These are phyloP conservation scores for Calonectria multiphialidica DNA, from an alignment of 2,329 filamentous ascomycete species.

Conservation along the genomic window DNA sequence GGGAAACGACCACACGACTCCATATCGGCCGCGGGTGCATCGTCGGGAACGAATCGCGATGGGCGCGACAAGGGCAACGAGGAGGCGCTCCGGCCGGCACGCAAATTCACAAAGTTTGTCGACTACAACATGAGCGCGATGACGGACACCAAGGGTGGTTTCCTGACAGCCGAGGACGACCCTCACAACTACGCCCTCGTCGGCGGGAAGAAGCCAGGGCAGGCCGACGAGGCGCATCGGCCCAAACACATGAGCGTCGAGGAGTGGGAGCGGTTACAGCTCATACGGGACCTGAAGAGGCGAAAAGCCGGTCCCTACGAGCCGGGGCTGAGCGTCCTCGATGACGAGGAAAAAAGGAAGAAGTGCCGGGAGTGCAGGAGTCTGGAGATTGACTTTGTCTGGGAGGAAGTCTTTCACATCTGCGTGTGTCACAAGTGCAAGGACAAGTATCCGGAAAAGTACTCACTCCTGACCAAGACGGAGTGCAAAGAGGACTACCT, in stretches of 20 bases:
- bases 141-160: constrained; percentile 97
- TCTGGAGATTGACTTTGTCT: constrained; percentile 93
- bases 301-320: constrained; percentile 88
- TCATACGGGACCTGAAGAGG: constrained; percentile 78
- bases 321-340: constrained; percentile 83
- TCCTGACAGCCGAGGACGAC: constrained; percentile 91
- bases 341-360: constrained; percentile 73
- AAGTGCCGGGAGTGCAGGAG: constrained; percentile 86
- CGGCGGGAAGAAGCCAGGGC: constrained; percentile 55
- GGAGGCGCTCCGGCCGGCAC: constrained; percentile 76
- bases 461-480: constrained; percentile 95
- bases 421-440: constrained; percentile 87
- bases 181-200: constrained; percentile 82
- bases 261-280: constrained; percentile 90
- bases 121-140: constrained; percentile 99
- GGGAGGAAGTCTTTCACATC: constrained; percentile 86
- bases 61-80: constrained; percentile 65
- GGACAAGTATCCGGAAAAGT: constrained; percentile 90
- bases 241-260: constrained; percentile 89
- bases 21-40: constrained; percentile 62
- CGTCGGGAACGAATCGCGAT: constrained; percentile 76
- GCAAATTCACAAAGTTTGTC: constrained; percentile 93
- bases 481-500: constrained; percentile 97
- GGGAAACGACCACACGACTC: constrained; percentile 78
- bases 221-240: constrained; percentile 65